These are phyloP conservation scores for Amaranthus hypochondriacus DNA, from an alignment of 148 eudicot species.

Conservation along the genomic window DNA sequence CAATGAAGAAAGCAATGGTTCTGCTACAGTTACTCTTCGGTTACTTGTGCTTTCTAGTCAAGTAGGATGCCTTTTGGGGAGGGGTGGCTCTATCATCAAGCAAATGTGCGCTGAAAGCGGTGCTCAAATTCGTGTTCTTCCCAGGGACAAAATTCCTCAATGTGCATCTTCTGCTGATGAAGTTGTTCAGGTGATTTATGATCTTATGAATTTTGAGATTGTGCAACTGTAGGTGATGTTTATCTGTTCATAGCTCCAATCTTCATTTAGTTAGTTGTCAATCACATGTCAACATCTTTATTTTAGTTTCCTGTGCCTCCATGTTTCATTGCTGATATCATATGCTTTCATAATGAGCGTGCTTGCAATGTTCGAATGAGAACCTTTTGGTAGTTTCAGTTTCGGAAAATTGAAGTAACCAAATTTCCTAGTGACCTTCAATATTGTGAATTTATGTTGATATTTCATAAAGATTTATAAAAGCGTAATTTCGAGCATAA, in stretches of 20 bases:
- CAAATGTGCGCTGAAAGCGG: conserved; percentile 82
- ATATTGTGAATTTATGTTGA: background rate
- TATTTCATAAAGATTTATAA: no score
- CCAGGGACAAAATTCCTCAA: conserved; percentile 66
- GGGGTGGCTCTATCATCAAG: conserved; percentile 63
- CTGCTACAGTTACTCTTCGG: conserved; percentile 46
- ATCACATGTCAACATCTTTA: background rate
- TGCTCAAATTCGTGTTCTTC: conserved; percentile 78
- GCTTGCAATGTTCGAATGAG: background rate
- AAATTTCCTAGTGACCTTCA: background rate
- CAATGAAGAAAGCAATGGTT: conserved; percentile 40
- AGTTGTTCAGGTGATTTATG: conserved; percentile 64
- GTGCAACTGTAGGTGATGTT: background rate
- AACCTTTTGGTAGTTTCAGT: background rate
- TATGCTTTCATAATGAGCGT: background rate
- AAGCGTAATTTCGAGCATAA: no score
- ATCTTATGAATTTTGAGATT: background rate
- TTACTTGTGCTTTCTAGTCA: conserved; percentile 76
- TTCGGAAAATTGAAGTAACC: background rate
- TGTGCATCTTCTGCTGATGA: conserved; percentile 87
- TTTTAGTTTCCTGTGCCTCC: background rate
- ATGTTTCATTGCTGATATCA: background rate
- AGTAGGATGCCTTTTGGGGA: conserved; percentile 66
- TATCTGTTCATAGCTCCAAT: background rate
- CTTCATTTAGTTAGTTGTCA: background rate